These are phyloP conservation scores for Fistulifera solaris DNA, from an alignment of 108 stramenopile genomes.

Conservation along the genomic window DNA sequence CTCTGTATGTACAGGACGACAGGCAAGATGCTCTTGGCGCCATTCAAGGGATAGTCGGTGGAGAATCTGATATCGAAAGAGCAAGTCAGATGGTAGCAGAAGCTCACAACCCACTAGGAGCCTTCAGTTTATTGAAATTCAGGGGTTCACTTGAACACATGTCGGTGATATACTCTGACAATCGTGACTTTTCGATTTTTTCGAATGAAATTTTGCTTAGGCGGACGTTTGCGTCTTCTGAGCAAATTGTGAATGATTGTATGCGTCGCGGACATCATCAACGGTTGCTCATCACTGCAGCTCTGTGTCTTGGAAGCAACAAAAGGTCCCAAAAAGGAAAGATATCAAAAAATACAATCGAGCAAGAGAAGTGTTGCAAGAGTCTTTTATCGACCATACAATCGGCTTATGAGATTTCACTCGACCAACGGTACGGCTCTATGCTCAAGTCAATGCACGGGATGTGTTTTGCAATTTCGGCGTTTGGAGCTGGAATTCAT, in stretches of 20 bases:
- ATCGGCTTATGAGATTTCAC: neutral
- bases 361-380: conserved; percentile 32
- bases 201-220: conserved; percentile 29
- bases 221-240: conserved; percentile 11
- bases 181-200: conserved; percentile 55
- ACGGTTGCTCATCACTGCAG: conserved; percentile 50
- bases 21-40: conserved; percentile 29
- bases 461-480: conserved; percentile 32
- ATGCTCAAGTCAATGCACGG: conserved; percentile 22
- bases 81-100: conserved; percentile 50
- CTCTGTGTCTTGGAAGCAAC: conserved; percentile 37
- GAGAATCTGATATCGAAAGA: conserved; percentile 39
- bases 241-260: conserved; percentile 28
- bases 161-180: conserved; percentile 28
- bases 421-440: neutral
- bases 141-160: conserved; percentile 5
- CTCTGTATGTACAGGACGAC: conserved; percentile 32
- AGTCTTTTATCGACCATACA: conserved; percentile 30
- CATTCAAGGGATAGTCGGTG: conserved; percentile 58
- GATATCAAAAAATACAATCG: conserved; percentile 38
- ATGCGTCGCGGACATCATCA: conserved; percentile 48
- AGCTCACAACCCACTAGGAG: conserved; percentile 40
- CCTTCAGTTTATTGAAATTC: conserved; percentile 26
- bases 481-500: conserved; percentile 33
- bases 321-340: conserved; percentile 80